Conservation (phyloP, 331 rosid species). For the Stylosanthes scabra region DNA sequence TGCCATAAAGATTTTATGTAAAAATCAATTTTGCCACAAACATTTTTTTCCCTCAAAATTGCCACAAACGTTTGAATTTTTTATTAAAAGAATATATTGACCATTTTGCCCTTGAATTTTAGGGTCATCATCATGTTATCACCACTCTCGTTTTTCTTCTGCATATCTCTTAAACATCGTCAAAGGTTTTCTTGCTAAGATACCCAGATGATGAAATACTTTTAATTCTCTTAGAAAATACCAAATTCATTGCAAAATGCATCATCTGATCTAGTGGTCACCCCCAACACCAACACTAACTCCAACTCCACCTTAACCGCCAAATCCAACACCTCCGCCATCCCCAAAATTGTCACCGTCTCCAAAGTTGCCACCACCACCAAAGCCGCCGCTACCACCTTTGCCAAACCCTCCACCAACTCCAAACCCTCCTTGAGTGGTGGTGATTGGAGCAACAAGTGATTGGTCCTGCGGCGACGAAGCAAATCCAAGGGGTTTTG, state of each 20-base stretch:
- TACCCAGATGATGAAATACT: background rate
- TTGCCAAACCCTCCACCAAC: background rate
- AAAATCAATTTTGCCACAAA: too few relatives aligned
- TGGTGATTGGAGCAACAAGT: conserved; percentile 52
- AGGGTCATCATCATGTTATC: too few relatives aligned
- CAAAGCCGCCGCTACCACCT: background rate
- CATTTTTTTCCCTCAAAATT: too few relatives aligned
- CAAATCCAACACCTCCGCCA: conserved; percentile 15
- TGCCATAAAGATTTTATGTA: too few relatives aligned
- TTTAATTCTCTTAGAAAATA: too few relatives aligned
- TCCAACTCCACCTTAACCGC: background rate
- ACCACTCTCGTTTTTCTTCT: too few relatives aligned
- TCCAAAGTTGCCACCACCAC: conserved; percentile 6
- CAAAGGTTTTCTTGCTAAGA: too few relatives aligned
- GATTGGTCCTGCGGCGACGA: conserved; percentile 41
- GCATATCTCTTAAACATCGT: too few relatives aligned
- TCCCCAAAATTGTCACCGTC: conserved; percentile 26
- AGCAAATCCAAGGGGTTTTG: conserved; percentile 55
- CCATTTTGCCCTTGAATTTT: too few relatives aligned
- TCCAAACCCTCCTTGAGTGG: background rate
- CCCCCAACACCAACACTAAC: conserved; percentile 5
- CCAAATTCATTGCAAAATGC: too few relatives aligned
- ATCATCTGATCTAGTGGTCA: background rate
- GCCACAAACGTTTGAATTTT: too few relatives aligned
- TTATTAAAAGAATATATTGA: too few relatives aligned